Percentiles rank a stretch among this genome's conserved stretches.
phyloP scores from a whole-genome alignment of 768 basidiomycete genomes.

The Hydnum rufescens region DNA sequence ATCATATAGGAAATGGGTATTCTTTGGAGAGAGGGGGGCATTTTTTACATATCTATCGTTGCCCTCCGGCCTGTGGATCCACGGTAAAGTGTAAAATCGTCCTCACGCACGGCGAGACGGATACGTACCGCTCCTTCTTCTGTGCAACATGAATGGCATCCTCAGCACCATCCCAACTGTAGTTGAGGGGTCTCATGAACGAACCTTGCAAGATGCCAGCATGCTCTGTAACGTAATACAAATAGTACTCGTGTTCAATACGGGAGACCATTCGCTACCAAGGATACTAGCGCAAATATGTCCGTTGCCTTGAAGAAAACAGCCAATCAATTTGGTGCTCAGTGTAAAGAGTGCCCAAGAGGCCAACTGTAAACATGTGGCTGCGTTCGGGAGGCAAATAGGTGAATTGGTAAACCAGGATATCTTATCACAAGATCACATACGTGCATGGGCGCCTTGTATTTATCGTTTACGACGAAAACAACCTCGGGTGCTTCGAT shows the following conservation, averaged over 20 bases:
- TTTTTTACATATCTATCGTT: conserved; percentile 65
- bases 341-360: conserved; percentile 1
- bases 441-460: conserved; percentile 58
- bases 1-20: conserved; percentile 28
- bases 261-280: conserved; percentile 78
- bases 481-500: conserved; percentile 78
- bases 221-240: conserved; percentile 81
- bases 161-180: no score
- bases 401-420: no score
- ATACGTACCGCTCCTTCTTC: conserved; percentile 43
- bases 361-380: no score
- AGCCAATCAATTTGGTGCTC: background rate
- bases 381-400: no score
- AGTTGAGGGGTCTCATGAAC: no score
- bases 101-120: conserved; percentile 1
- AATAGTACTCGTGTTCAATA: conserved; percentile 54
- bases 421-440: no score
- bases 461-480: conserved; percentile 48
- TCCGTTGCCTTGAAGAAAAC: conserved; percentile 42
- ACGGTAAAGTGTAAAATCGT: conserved; percentile 6
- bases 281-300: conserved; percentile 85
- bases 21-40: conserved; percentile 74
- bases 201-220: conserved; percentile 80
- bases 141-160: no score
- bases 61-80: conserved; percentile 42